Evolutionary conservation across 2,329 filamentous ascomycete species (phyloP).

Genomic region (Phaeosphaeria sp.): DNA sequence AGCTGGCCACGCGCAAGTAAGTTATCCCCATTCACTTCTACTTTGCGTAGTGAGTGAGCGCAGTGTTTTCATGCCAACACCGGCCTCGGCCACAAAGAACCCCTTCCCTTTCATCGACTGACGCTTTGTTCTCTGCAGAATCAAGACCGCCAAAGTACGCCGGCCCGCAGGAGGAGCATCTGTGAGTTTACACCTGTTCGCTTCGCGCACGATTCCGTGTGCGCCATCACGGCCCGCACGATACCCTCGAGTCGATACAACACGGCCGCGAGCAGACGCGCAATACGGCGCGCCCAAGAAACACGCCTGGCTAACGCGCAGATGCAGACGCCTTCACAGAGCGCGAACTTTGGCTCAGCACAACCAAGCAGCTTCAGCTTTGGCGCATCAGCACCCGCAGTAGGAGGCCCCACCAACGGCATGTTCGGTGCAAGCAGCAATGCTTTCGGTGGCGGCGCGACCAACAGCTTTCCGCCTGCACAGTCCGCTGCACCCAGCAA

Average conservation of each 20-base stretch:
- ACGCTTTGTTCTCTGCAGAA: constrained; percentile 27
- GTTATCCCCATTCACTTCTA: constrained; percentile 38
- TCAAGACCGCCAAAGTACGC: constrained; percentile 35
- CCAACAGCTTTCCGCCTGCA: constrained; percentile 42
- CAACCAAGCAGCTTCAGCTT: constrained; percentile 30
- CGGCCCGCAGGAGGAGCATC: constrained; percentile 27
- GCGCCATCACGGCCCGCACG: constrained; percentile 4
- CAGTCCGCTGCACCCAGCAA: constrained; percentile 32
- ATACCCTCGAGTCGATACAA: constrained; percentile 13
- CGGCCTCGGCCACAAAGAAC: constrained; percentile 4
- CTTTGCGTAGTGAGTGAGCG: background rate
- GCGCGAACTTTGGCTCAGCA: constrained; percentile 25
- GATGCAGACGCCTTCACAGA: constrained; percentile 28
- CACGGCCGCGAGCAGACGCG: constrained; percentile 10
- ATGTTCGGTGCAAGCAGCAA: constrained; percentile 17
- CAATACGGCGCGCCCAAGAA: constrained; percentile 13
- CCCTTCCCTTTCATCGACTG: constrained; percentile 13
- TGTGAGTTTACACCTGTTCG: constrained; percentile 29
- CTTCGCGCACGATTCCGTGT: constrained; percentile 5
- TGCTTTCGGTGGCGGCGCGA: constrained; percentile 26
- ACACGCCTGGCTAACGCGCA: constrained; percentile 25
- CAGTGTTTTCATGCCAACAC: background rate
- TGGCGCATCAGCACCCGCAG: constrained; percentile 27
- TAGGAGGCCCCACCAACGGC: constrained; percentile 14
- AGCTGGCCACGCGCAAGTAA: constrained; percentile 62